Base-by-base conservation (phyloP, 108 stramenopile species). In the Pseudonitzschia delicatissima region DNA sequence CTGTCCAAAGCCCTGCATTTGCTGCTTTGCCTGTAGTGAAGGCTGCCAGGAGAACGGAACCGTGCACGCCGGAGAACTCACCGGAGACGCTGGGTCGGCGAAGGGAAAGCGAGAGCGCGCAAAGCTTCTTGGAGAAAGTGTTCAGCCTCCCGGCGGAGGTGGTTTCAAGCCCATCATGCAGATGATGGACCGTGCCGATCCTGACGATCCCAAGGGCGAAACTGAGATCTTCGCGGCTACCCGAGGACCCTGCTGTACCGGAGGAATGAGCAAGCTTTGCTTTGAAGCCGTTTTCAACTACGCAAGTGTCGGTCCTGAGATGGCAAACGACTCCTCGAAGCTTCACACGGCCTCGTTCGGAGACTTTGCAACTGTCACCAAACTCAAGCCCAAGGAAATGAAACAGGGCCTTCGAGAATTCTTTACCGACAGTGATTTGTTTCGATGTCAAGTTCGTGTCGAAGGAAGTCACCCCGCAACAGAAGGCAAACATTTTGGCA, bases 201-300 rank as follows among this genome's bases (percentile, higher is more conserved):
- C 53, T 2, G 31, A 17, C 17, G 60, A 62, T 29, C 18, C 60
- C 34, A 18, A 8, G 3, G 68, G 60, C 8, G 26, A 20, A 42
- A 20, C 53, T 20, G 36, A 47, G 45, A 42, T 64, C 23, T 69
- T 45, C 34, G 72, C 72, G 15, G 49, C 68, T 27, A 15, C 66
- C 29, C 36, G 50, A 23, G 70, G 78, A 18, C 78, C 78, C 8
- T 70, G 62, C 17, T 32, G 44, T 47, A 66, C 71, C 59, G 73
- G 78, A 36, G 3, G 78, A 74, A 57, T 79, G 78, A 29, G 63
- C 78, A 28, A 69, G 66, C 42, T 50, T 73, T 17, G 31, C 23
- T 79, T 79, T 62, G 67, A 31, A 58, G 31, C 31, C n/a, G 53
- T 6, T 55, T 26, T 59, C 2, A 35, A 57, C 57, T 20, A 68